Base-by-base conservation (phyloP, 768 basidiomycete species). In the Suillus tomentosus region DNA sequence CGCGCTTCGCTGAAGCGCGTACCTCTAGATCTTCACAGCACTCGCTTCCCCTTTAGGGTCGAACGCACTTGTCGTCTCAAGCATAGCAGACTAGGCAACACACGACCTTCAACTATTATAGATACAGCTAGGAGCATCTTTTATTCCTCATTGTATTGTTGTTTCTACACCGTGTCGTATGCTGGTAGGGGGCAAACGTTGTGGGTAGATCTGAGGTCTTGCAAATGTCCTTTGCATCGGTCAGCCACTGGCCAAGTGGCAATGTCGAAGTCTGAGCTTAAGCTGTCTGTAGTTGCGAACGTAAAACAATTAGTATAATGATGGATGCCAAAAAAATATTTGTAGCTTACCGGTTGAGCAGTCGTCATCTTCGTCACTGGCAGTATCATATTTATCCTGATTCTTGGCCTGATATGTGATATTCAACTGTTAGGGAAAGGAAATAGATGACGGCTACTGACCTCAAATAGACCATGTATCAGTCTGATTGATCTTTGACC, bases 211-310 rank as follows among this genome's bases (percentile, higher is more conserved):
- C 34, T 17, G 3, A 64, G 50, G 8, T 19, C 7, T 10, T 61
- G 34, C 24, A 64, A 36, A 2, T 34, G 19, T 0, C 10, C 5
- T 27, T 54, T 39, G 59, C 64, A 64, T 13, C 43, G 10, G 19
- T 60, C 19, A 1, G 58, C 48, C 31, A 64, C 60, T 14, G 59
- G 64, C 64, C 64, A 64, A 5, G 45, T 47, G 10, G 57, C 8
- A 37, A 64, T 61, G n/a, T 42, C 15, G 19, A 64, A 64, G 22
- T 60, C 27, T 3, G 59, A 15, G 47, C 42, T 51, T 24, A 61
- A 57, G 7, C 17, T 24, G 11, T 60, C 37, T 42, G 62, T 9
- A 42, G 22, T 37, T 17, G n/a, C 17, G 3, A 8, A 17, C 3
- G 9, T 36, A 36, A 40, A n/a, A 50, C 4, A 50, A 27, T 50